These are phyloP conservation scores for Tetrapyrgos nigripes DNA, from an alignment of 1,284 basidiomycete species.

Conservation along the genomic window DNA sequence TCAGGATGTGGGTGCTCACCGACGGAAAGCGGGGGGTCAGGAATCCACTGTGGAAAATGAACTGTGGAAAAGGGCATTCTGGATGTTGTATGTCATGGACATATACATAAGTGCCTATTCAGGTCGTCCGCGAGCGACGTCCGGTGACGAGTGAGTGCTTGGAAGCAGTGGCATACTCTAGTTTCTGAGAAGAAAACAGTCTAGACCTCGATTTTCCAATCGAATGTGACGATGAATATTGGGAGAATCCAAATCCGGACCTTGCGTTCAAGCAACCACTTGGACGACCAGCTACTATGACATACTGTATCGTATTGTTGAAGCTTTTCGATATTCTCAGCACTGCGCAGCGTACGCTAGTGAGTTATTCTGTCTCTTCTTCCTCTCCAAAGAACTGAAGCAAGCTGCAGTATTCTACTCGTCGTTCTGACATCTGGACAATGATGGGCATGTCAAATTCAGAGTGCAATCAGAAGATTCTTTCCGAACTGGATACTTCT, in stretches of 20 bases:
- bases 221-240: conserved; percentile 56
- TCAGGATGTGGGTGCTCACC: conserved; percentile 69
- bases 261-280: conserved; percentile 13
- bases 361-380: not conserved
- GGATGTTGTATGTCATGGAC: conserved; percentile 71
- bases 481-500: conserved; percentile 5
- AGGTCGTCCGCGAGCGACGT: conserved; percentile 83
- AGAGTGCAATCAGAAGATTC: conserved; percentile 3
- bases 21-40: conserved; percentile 45
- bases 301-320: conserved; percentile 1
- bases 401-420: conserved; percentile 4
- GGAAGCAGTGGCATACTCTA: not conserved
- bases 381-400: not conserved
- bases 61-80: conserved; percentile 81
- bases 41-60: conserved; percentile 60
- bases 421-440: conserved; percentile 2
- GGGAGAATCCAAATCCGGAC: conserved; percentile 11
- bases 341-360: conserved; percentile 1
- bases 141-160: conserved; percentile 78
- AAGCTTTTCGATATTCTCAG: conserved; percentile 15
- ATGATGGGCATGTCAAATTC: not conserved
- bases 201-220: conserved; percentile 77
- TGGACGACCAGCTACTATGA: conserved; percentile 8
- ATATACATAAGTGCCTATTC: conserved; percentile 70
- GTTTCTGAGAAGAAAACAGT: conserved; percentile 37